These are phyloP conservation scores for Globisporangium irregulare DNA, from an alignment of 352 stramenopile genomes.

Conservation along the genomic window DNA sequence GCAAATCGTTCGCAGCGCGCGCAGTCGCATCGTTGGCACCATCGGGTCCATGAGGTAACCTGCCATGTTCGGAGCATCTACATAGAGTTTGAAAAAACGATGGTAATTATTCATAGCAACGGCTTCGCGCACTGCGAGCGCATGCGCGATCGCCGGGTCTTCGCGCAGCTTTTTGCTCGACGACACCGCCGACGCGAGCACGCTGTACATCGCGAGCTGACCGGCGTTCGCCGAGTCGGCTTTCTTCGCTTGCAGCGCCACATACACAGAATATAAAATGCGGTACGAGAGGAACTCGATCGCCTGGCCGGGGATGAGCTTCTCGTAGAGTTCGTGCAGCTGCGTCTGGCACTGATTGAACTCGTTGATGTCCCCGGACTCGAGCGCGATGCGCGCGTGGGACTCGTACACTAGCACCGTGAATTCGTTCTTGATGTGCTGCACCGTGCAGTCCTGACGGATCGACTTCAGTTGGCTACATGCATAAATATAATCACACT, in stretches of 20 bases:
- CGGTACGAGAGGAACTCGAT: constrained; percentile 87
- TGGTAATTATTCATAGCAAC: constrained; percentile 87
- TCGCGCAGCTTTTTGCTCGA: constrained; percentile 34
- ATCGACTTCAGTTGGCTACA: constrained; percentile 99
- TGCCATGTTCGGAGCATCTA: constrained; percentile 86
- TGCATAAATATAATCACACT: constrained; percentile 92
- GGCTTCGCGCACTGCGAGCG: constrained; percentile 73
- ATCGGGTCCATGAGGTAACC: constrained; percentile 89
- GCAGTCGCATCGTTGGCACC: constrained; percentile 76
- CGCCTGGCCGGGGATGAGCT: constrained; percentile 63
- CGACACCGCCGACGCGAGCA: constrained; percentile 54
- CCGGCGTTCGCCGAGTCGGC: constrained; percentile 71
- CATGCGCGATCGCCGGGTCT: constrained; percentile 61
- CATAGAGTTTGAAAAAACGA: constrained; percentile 88
- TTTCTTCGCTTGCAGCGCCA: constrained; percentile 86
- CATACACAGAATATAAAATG: constrained; percentile 90
- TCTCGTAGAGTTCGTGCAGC: constrained; percentile 86
- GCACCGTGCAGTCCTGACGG: constrained; percentile 97
- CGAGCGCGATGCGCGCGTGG: constrained; percentile 95
- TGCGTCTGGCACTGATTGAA: constrained; percentile 95
- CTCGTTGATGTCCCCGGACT: constrained; percentile 95
- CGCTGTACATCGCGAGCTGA: constrained; percentile 83
- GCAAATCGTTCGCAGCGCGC: constrained; percentile 81
- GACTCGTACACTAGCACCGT: constrained; percentile 97
- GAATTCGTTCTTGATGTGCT: constrained; percentile 96